Conservation (phyloP, 257 asterid genomes). For the Agastache rugosa region DNA sequence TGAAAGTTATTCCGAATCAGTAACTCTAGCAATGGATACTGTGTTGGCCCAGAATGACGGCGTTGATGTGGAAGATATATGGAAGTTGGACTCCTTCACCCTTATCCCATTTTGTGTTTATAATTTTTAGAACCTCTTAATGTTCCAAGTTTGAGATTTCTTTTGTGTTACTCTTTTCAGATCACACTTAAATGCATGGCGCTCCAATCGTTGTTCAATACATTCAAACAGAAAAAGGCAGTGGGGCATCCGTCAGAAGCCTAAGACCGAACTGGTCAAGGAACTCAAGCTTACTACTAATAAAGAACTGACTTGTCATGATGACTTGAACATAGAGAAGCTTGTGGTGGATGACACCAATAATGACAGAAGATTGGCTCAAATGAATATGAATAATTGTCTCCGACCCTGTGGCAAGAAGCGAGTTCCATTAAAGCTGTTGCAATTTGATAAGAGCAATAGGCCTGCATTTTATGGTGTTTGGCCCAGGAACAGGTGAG, state of each 20-base stretch:
- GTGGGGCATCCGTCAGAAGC: constrained; percentile 84
- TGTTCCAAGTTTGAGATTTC: constrained; percentile 23
- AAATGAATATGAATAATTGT: constrained; percentile 30
- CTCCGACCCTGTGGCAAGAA: constrained; percentile 42
- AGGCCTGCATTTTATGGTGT: constrained; percentile 98
- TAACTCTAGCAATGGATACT: constrained; percentile 68
- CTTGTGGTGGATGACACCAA: constrained; percentile 57
- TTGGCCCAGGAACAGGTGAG: constrained; percentile 80
- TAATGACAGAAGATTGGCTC: constrained; percentile 42
- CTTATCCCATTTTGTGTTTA: constrained; percentile 25
- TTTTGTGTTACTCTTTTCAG: constrained; percentile 49
- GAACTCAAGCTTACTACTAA: constrained; percentile 79
- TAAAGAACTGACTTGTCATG: constrained; percentile 58
- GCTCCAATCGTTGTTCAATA: constrained; percentile 41
- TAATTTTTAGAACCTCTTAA: constrained; percentile 14
- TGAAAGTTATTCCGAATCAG: constrained; percentile 54
- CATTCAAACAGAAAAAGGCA: constrained; percentile 53
- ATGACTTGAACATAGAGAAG: constrained; percentile 55
- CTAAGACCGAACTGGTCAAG: constrained; percentile 76
- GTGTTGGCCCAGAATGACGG: constrained; percentile 51
- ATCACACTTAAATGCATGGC: constrained; percentile 74
- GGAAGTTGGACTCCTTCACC: constrained; percentile 59
- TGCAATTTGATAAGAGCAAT: constrained; percentile 90
- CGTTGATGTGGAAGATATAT: constrained; percentile 52
- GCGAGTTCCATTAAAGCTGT: constrained; percentile 48